Evolutionary conservation across 1,139 yeast genomes (phyloP).

Genomic region (Chernovozyma sophiae-reginae): DNA sequence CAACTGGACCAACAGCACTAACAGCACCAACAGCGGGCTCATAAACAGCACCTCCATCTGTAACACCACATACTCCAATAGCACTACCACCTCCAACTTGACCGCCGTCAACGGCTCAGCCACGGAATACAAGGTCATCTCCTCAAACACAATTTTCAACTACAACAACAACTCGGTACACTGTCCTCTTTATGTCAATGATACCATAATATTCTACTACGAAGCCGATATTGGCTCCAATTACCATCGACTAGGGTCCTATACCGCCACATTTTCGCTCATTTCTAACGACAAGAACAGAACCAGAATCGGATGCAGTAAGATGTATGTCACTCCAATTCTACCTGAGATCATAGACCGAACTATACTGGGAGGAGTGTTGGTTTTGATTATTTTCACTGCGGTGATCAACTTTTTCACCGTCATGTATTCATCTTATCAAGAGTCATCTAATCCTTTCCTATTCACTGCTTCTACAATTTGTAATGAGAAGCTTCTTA

Average conservation of each 20-base stretch:
- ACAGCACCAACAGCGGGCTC: neutral
- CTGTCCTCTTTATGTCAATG: slow-evolving; percentile 43
- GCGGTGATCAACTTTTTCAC: slow-evolving; percentile 40
- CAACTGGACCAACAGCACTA: neutral
- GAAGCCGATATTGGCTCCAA: slow-evolving; percentile 33
- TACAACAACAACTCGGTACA: slow-evolving; percentile 14
- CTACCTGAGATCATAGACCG: slow-evolving; percentile 27
- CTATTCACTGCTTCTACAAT: slow-evolving; percentile 57
- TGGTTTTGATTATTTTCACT: slow-evolving; percentile 39
- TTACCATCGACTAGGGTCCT: slow-evolving; percentile 40
- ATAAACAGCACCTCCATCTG: no score
- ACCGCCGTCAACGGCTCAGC: neutral
- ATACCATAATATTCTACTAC: slow-evolving; percentile 36
- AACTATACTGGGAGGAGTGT: slow-evolving; percentile 37
- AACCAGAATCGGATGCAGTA: slow-evolving; percentile 43
- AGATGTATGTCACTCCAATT: slow-evolving; percentile 49
- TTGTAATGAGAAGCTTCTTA: slow-evolving; percentile 53
- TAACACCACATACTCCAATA: neutral
- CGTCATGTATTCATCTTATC: slow-evolving; percentile 52
- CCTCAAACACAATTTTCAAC: slow-evolving; percentile 2
- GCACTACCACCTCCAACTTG: neutral
- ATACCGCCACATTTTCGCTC: slow-evolving; percentile 34
- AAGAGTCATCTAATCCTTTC: slow-evolving; percentile 58
- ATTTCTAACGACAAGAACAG: slow-evolving; percentile 34
- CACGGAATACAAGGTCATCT: neutral